Evolutionary conservation across 2,329 filamentous ascomycete species (phyloP).

Genomic region (Apiospora koreana): DNA sequence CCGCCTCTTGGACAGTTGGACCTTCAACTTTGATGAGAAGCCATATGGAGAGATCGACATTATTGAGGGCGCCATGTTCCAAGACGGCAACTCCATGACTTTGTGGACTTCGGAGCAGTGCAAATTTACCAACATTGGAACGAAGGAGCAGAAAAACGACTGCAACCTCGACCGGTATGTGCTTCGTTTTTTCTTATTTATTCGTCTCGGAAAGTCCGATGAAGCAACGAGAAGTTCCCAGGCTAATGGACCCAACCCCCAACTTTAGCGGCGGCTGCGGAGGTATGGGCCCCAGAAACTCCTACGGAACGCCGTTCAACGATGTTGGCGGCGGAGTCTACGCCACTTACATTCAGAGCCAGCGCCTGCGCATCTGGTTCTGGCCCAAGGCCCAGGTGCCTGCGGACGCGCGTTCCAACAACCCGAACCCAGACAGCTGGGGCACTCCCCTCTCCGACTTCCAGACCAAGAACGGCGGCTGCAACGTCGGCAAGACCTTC

Average conservation of each 20-base stretch:
- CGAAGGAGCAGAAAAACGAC: constrained; percentile 36
- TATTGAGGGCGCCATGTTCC: constrained; percentile 58
- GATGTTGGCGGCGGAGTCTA: constrained; percentile 56
- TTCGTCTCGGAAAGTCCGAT: background rate
- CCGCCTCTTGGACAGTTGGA: constrained; percentile 41
- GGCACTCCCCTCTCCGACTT: constrained; percentile 65
- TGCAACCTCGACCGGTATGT: constrained; percentile 45
- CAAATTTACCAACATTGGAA: constrained; percentile 48
- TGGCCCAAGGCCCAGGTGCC: constrained; percentile 52
- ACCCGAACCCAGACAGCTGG: constrained; percentile 63
- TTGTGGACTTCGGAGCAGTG: constrained; percentile 60
- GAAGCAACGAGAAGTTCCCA: background rate
- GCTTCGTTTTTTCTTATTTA: background rate
- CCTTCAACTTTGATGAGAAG: constrained; percentile 72
- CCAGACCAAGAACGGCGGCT: constrained; percentile 54
- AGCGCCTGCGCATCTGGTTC: constrained; percentile 65
- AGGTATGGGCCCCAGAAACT: constrained; percentile 43
- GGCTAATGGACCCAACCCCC: constrained; percentile 15
- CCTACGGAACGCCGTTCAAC: constrained; percentile 58
- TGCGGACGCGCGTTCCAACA: constrained; percentile 48
- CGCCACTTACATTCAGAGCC: constrained; percentile 61
- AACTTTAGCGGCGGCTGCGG: constrained; percentile 60
- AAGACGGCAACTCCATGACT: constrained; percentile 58
- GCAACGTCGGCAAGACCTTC: constrained; percentile 61
- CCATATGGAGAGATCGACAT: constrained; percentile 65